These are phyloP conservation scores for Aspergillus nidulans DNA, from an alignment of 495 filamentous ascomycete genomes.

Conservation along the genomic window DNA sequence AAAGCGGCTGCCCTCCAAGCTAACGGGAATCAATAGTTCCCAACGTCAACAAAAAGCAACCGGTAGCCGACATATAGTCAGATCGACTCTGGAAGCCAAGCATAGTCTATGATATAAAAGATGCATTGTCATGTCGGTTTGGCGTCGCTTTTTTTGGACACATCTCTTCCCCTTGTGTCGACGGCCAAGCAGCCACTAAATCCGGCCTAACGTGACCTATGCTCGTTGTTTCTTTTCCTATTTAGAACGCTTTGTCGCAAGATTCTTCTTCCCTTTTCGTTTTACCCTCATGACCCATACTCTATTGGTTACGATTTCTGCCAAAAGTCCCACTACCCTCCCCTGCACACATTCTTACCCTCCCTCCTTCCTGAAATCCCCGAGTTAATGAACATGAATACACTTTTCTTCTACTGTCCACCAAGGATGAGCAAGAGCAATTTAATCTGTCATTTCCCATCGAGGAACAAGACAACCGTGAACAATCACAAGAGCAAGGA, in stretches of 20 bases:
- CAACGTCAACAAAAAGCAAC: slow-evolving; percentile 1
- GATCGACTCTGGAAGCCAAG: not conserved
- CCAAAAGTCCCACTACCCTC: slow-evolving; percentile 26
- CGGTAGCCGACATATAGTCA: slow-evolving; percentile 1
- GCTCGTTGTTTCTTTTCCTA: slow-evolving; percentile 29
- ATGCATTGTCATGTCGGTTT: slow-evolving; percentile 3
- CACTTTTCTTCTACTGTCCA: slow-evolving; percentile 1
- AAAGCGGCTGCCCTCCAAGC: slow-evolving; percentile 36
- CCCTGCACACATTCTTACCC: slow-evolving; percentile 14
- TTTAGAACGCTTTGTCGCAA: slow-evolving; percentile 23
- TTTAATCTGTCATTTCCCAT: not conserved
- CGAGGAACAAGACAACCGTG: not conserved
- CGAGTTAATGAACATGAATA: slow-evolving; percentile 14
- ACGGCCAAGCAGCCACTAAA: slow-evolving; percentile 11
- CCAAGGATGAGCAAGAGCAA: slow-evolving; percentile 1
- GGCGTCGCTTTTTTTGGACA: slow-evolving; percentile 5
- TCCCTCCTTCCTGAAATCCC: slow-evolving; percentile 8
- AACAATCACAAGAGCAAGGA: not conserved
- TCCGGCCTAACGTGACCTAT: slow-evolving; percentile 35
- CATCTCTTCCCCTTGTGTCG: not conserved
- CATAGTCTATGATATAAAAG: slow-evolving; percentile 1
- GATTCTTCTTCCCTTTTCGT: slow-evolving; percentile 8
- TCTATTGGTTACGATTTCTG: slow-evolving; percentile 20
- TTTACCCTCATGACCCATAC: slow-evolving; percentile 13
- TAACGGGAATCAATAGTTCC: slow-evolving; percentile 35